These are phyloP conservation scores for Boletus coccyginus DNA, from an alignment of 768 basidiomycete species.

Conservation along the genomic window DNA sequence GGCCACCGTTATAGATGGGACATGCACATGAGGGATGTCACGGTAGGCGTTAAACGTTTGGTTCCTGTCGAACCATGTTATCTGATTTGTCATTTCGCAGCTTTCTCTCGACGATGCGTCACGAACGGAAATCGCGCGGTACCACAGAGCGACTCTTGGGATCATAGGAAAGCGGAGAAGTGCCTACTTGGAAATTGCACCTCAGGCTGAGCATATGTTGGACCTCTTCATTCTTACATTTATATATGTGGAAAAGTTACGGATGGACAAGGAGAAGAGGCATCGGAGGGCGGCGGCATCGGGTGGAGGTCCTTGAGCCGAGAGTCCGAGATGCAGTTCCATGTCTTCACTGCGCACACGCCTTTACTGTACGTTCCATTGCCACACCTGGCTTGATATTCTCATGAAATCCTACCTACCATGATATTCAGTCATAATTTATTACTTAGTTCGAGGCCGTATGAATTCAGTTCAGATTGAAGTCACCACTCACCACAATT, in stretches of 20 bases:
- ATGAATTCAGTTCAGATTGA: background rate
- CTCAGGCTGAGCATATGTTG: conserved; percentile 23
- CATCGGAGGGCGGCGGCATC: background rate
- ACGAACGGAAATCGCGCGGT: conserved; percentile 14
- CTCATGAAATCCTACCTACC: background rate
- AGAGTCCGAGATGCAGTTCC: background rate
- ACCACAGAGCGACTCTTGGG: conserved; percentile 23
- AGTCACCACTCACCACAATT: background rate
- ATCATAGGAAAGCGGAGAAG: conserved; percentile 23
- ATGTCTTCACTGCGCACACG: background rate
- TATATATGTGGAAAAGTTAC: conserved; percentile 30
- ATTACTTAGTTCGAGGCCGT: background rate
- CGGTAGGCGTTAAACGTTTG: conserved; percentile 2
- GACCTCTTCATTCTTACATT: conserved; percentile 29
- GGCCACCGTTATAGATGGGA: conserved; percentile 34
- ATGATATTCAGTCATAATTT: background rate
- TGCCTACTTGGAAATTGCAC: conserved; percentile 21
- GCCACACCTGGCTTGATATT: background rate
- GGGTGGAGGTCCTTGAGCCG: conserved; percentile 16
- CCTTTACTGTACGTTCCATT: background rate
- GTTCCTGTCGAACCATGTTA: background rate
- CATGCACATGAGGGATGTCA: conserved; percentile 9
- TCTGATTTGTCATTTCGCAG: conserved; percentile 4
- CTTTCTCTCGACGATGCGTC: conserved; percentile 20
- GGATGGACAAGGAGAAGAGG: conserved; percentile 23